A percentile compares a stretch with the other conserved stretches of the same genome.
Evolutionary conservation across 805 yeast genomes (phyloP).

Genomic region (Spathaspora gorwiae): DNA sequence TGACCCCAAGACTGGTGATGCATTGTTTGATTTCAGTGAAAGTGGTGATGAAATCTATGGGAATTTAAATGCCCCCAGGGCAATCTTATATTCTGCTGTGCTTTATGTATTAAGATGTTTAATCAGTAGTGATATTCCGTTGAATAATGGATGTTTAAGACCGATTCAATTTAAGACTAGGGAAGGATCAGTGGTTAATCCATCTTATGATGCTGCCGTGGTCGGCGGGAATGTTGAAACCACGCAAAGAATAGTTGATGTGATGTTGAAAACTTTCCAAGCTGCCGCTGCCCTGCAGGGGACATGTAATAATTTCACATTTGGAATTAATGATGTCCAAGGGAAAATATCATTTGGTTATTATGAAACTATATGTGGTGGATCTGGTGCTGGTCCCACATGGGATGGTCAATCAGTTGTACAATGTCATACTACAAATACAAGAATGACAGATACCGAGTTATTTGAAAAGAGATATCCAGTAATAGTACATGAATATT

Average conservation of each 20-base stretch:
- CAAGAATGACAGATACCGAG: conserved; percentile 89
- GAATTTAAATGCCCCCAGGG: conserved; percentile 87
- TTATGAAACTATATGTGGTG: conserved; percentile 94
- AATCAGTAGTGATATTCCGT: conserved; percentile 82
- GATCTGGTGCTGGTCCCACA: conserved; percentile 85
- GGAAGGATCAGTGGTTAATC: conserved; percentile 49
- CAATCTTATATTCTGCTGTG: conserved; percentile 85
- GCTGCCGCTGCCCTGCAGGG: conserved; percentile 97
- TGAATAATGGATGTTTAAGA: conserved; percentile 86
- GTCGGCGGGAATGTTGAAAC: conserved; percentile 92
- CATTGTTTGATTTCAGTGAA: conserved; percentile 79
- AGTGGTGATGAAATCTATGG: conserved; percentile 87
- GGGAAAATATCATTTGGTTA: conserved; percentile 73
- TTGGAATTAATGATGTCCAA: conserved; percentile 66
- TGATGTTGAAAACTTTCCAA: conserved; percentile 76
- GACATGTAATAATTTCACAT: conserved; percentile 89
- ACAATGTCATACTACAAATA: conserved; percentile 91
- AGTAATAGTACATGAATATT: conserved; percentile 66
- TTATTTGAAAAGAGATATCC: conserved; percentile 87
- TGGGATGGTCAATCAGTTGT: conserved; percentile 90
- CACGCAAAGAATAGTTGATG: conserved; percentile 89
- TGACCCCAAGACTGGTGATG: conserved; percentile 47
- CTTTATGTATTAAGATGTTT: conserved; percentile 81
- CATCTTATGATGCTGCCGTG: conserved; percentile 83
- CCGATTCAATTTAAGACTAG: conserved; percentile 61